These are phyloP conservation scores for Botrytis cinerea DNA, from an alignment of 2,329 filamentous ascomycete genomes.

Conservation along the genomic window DNA sequence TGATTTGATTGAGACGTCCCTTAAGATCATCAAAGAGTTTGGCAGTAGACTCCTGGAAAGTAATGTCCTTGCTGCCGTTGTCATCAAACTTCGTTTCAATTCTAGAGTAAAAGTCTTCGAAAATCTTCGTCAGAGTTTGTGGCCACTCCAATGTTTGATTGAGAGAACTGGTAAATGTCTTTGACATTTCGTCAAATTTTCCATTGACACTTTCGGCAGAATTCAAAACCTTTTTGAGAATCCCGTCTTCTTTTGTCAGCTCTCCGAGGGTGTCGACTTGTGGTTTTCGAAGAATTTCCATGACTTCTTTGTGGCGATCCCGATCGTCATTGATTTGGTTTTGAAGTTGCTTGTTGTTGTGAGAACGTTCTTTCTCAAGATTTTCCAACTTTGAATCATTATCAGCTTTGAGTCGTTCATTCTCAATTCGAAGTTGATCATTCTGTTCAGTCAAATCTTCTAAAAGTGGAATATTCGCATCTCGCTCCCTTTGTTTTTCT, in stretches of 20 bases:
- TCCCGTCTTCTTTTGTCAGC: conserved; percentile 31
- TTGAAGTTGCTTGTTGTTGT: not conserved
- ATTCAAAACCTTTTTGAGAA: conserved; percentile 30
- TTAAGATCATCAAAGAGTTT: conserved; percentile 33
- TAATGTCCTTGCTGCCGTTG: conserved; percentile 20
- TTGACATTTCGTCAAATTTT: conserved; percentile 38
- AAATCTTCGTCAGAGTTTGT: conserved; percentile 29
- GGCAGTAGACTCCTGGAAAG: conserved; percentile 26
- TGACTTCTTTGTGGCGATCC: conserved; percentile 30
- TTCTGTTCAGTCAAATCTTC: not conserved
- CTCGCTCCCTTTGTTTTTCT: not conserved
- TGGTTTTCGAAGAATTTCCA: conserved; percentile 31
- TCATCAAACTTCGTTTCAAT: conserved; percentile 29
- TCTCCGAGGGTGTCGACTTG: conserved; percentile 28
- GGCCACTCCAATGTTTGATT: conserved; percentile 27
- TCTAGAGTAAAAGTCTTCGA: conserved; percentile 35
- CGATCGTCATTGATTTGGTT: not conserved
- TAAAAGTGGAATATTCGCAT: not conserved
- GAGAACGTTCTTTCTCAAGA: not conserved
- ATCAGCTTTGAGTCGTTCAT: not conserved
- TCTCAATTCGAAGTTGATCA: not conserved
- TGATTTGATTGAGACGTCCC: conserved; percentile 30
- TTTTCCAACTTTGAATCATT: not conserved
- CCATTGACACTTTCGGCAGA: conserved; percentile 31
- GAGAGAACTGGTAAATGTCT: conserved; percentile 27